Base-by-base conservation (phyloP, 768 basidiomycete genomes). In the Sporobolomyces roseus region DNA sequence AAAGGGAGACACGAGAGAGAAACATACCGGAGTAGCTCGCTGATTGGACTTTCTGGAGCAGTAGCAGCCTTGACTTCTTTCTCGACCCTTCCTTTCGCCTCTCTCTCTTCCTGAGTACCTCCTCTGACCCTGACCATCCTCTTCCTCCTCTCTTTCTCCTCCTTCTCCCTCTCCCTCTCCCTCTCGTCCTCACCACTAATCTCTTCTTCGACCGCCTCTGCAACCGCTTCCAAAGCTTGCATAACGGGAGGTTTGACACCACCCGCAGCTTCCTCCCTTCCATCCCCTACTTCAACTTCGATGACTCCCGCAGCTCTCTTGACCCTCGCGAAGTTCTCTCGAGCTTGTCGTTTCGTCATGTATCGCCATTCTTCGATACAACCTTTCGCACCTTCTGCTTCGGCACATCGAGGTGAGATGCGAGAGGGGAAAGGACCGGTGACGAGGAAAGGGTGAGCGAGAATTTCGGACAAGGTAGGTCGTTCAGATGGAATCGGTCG, bases 21-120 rank as follows among this genome's bases (percentile, higher is more conserved):
- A n/a, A n/a, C 66, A 54, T 25, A 80, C 77, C 77, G 88, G 74
- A 99, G 83, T 55, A 99, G 80, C 4, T 90, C 91, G 33, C 90
- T 90, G 67, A 99, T 93, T 1, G 96, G 96, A 69, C 88, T 90
- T 49, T 90, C 92, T 9, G 93, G 94, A 76, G 93, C 91, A 2
- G 98, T 90, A 2, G 93, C 96, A 75, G 88, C 87, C 81, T 89
- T 88, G 87, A 98, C 97, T 78, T 98, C 96, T 78, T 88, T 88
- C 84, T 99, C 96, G 63, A 80, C 77, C 63, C 64, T 78, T 74
- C 51, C 77, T 66, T 63, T 79, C 74, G 63, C 69, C 10, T 74
- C 68, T 33, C 41, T 41, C 36, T 59, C 67, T 38, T 67, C 58
- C 35, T 36, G 58, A 45, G 52, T 54, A 5, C 60, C 46, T 8